These are phyloP conservation scores for Dimocarpus longan DNA, from an alignment of 345 rosid species.

Conservation along the genomic window DNA sequence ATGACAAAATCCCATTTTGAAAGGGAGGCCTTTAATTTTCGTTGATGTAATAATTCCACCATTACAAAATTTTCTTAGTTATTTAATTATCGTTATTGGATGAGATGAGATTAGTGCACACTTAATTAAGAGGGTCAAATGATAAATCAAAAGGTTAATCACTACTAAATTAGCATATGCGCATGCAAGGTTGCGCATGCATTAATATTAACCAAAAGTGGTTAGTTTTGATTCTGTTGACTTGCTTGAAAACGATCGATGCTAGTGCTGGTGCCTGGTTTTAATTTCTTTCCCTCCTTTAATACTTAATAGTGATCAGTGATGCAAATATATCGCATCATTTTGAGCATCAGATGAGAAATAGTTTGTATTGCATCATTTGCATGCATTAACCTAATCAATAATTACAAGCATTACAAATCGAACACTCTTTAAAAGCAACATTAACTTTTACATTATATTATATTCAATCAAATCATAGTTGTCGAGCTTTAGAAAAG, in stretches of 20 bases:
- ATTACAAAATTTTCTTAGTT: neutral
- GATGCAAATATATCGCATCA: neutral
- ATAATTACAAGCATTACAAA: neutral
- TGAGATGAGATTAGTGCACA: conserved; percentile 13
- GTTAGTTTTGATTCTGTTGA: neutral
- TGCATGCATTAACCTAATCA: neutral
- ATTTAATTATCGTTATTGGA: neutral
- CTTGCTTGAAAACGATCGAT: conserved; percentile 1
- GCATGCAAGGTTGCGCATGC: conserved; percentile 34
- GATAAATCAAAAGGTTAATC: conserved; percentile 17
- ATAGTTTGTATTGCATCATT: neutral
- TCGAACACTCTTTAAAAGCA: neutral
- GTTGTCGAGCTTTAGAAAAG: no score
- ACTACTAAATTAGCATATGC: conserved; percentile 27
- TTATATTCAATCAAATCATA: neutral
- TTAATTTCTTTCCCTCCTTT: neutral
- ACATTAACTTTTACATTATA: neutral
- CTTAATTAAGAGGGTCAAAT: conserved; percentile 18
- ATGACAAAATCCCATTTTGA: conserved; percentile 44
- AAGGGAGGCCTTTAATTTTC: conserved; percentile 26
- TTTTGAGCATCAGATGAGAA: neutral
- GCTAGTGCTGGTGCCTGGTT: neutral
- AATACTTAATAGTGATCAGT: no score
- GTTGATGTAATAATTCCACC: conserved; percentile 22
- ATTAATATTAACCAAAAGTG: neutral